Conservation (phyloP, 805 yeast species). For the Nakazawaea sp. region DNA sequence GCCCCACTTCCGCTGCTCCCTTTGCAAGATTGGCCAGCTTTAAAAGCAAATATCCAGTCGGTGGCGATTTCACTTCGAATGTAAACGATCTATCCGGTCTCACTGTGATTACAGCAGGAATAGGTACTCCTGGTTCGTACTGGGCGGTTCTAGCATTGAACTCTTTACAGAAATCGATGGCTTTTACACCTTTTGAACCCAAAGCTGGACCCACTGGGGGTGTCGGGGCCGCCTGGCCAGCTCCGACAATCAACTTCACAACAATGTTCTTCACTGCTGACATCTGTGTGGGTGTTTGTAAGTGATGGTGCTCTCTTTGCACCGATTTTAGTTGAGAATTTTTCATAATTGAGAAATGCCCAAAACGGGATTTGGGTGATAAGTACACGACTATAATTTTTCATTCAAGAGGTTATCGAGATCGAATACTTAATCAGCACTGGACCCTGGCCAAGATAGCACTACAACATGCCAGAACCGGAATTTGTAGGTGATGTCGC, state of each 20-base stretch:
- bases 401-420: too few relatives aligned
- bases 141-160: constrained; percentile 95
- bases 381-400: too few relatives aligned
- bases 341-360: too few relatives aligned
- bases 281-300: too few relatives aligned
- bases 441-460: too few relatives aligned
- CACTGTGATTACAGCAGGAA: constrained; percentile 79
- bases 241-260: constrained; percentile 88
- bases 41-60: constrained; percentile 79
- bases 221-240: constrained; percentile 97
- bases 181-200: constrained; percentile 97
- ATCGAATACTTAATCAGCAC: too few relatives aligned
- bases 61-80: constrained; percentile 86
- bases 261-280: constrained; percentile 46
- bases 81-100: constrained; percentile 89
- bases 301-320: neutral
- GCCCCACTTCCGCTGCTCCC: constrained; percentile 69
- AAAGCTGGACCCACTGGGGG: constrained; percentile 99
- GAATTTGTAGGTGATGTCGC: too few relatives aligned
- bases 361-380: too few relatives aligned
- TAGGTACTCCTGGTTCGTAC: constrained; percentile 78
- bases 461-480: too few relatives aligned
- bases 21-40: constrained; percentile 76
- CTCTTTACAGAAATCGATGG: constrained; percentile 97
- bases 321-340: too few relatives aligned